Evolutionary conservation across 108 stramenopile species (phyloP), one percentile per base, ranked within the genome.

Genomic region (Aurantiochytrium sp.): DNA sequence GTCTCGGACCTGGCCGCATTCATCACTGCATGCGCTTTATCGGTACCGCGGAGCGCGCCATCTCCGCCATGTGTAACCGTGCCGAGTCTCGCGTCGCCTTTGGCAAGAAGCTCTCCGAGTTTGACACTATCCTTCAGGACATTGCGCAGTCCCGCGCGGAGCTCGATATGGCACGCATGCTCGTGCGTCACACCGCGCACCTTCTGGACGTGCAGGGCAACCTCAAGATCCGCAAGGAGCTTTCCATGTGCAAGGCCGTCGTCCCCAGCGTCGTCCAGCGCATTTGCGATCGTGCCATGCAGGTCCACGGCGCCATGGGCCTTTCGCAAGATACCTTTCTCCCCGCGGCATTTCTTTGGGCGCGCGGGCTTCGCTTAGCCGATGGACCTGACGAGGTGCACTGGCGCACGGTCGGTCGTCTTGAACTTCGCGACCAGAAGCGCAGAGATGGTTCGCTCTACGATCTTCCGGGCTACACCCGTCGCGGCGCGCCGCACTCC

Each of bases 21-120:
- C 98, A 98, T 94, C 98, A 98, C 91, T 98, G 98, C 92, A 99
- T 99, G 98, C 92, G 98, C 65, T 94, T 96, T 0, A 90, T 99
- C 86, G 98, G 98, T 4, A 36, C 87, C 52, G 88, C 86, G 30
- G 92, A 93, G 68, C 90, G 92, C n/a, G 92, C 90, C 22, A 50
- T 92, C 24, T 48, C 89, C 4, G 39, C 52, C 24, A 68, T 54
- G 53, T 34, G 68, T 15, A 15, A 55, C 42, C 89, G 92, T 27
- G 89, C 86, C 27, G 3, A 31, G 69, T 36, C 54, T 21, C 85
- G 89, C 48, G 55, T 65, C 24, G 86, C 89, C 54, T 89, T 96
- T 86, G 94, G 93, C 92, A 90, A 91, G 91, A 88, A 59, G 19
- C 59, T 91, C 68, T 65, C 52, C 24, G 73, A 17, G 65, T 81